Evolutionary conservation across 345 rosid species (phyloP), one percentile per base, ranked within the genome.

Genomic region (Diplotaxis tenuifolia): DNA sequence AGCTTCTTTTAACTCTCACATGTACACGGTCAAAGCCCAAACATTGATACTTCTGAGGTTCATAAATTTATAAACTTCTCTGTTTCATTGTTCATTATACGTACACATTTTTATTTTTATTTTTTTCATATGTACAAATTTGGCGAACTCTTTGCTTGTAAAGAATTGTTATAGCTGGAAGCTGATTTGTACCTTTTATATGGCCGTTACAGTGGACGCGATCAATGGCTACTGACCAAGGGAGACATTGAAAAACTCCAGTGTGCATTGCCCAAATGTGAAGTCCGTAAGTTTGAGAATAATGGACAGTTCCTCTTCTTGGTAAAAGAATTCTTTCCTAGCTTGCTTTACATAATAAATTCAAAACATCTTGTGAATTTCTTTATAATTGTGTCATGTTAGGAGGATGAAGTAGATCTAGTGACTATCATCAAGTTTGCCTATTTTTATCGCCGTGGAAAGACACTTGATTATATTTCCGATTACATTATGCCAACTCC

Each of bases 281-380:
- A 83, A 63, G 75, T 62, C 54, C 91, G 97, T 38, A 68, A n/a
- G 7, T 83, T 88, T 57, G 38, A 75, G 53, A 84, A 82, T 67
- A 74, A 67, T 63, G 88, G 89, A 27, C 98, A 88, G 74, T 87
- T 89, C 67, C 86, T 86, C 65, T 84, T 92, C 82, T 70, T 92
- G 91, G 97, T 92, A 80, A 40, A 63, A 42, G 5, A 16, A 1
- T 42, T 38, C 11, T 38, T 42, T n/a, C 18, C 50, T 63, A 63
- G 28, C 58, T 12, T 14, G 49, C 66, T 86, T 89, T 65, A 20
- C 49, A 47, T 4, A 15, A 15, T 16, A 18, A 16, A 47, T 47
- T 16, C 18, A 47, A 15, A 47, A 47, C 15, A 47, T 16, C 20
- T 29, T 29, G 8, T 5, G 34, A 5, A 29, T 29, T 29, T 3